Evolutionary conservation across 2,329 filamentous ascomycete species (phyloP).

Genomic region (Ascochyta pisi): DNA sequence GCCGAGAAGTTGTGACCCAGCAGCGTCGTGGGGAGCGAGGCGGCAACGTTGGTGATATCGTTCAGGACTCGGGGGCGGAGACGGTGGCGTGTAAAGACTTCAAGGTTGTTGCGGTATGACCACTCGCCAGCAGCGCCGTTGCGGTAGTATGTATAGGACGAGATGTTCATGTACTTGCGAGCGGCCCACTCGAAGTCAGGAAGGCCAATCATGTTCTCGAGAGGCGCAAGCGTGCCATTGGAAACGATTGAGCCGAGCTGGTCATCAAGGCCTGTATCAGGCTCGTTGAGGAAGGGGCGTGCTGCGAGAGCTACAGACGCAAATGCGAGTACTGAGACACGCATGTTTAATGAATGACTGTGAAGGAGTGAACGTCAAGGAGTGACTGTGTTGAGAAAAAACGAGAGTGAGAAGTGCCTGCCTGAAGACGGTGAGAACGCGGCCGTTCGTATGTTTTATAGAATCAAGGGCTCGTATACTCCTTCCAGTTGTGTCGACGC

Average conservation of each 20-base stretch:
- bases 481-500: not conserved
- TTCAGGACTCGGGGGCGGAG: conserved; percentile 59
- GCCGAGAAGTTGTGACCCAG: conserved; percentile 61
- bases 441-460: conserved; percentile 2
- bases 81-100: conserved; percentile 59
- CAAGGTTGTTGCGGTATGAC: conserved; percentile 64
- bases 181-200: conserved; percentile 64
- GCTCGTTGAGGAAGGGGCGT: conserved; percentile 44
- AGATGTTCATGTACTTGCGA: conserved; percentile 55
- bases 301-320: conserved; percentile 40
- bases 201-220: conserved; percentile 57
- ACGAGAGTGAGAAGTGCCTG: conserved; percentile 11
- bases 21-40: conserved; percentile 54
- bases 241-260: conserved; percentile 26
- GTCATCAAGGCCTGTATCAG: conserved; percentile 46
- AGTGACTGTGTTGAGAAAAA: conserved; percentile 3
- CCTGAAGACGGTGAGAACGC: not conserved
- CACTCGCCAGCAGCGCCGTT: conserved; percentile 64
- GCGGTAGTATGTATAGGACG: conserved; percentile 64
- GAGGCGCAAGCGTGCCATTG: conserved; percentile 51
- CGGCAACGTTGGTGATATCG: conserved; percentile 56
- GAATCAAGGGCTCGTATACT: not conserved
- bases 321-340: conserved; percentile 28
- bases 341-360: conserved; percentile 30
- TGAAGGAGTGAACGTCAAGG: conserved; percentile 5